Evolutionary conservation across 495 filamentous ascomycete species (phyloP).

Genomic region (Aspergillus baeticus): DNA sequence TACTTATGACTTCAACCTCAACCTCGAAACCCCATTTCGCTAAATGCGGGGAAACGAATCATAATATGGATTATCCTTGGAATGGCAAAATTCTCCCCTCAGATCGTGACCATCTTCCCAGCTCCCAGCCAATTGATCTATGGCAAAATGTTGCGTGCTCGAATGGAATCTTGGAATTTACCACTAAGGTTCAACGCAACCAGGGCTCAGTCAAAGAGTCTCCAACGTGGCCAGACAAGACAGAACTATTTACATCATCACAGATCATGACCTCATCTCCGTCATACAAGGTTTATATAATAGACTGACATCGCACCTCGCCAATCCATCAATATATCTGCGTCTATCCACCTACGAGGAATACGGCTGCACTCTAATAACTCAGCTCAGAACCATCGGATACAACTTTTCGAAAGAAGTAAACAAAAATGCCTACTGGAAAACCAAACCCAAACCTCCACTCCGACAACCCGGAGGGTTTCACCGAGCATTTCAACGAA

Average conservation of each 20-base stretch:
- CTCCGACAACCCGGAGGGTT: constrained; percentile 43
- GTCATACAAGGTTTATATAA: constrained; percentile 3
- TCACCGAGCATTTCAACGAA: constrained; percentile 60
- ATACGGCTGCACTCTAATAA: too few relatives aligned
- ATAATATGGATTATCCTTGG: not conserved
- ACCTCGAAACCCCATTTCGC: not conserved
- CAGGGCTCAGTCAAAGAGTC: not conserved
- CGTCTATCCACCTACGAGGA: not conserved
- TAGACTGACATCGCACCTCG: not conserved
- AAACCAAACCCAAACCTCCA: not conserved
- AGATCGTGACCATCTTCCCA: not conserved
- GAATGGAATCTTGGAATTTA: not conserved
- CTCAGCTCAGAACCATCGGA: too few relatives aligned
- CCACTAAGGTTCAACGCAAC: not conserved
- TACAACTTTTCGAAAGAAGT: too few relatives aligned
- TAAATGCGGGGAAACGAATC: not conserved
- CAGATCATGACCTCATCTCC: constrained; percentile 9
- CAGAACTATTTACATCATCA: not conserved
- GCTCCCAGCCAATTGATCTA: not conserved
- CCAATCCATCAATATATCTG: not conserved
- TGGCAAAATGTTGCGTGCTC: not conserved
- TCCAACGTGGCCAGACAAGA: not conserved
- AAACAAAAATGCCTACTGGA: not conserved
- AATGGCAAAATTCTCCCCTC: not conserved
- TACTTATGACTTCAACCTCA: constrained; percentile 4